Evolutionary conservation across 305 asterid species (phyloP).

Genomic region (Fraxinus latifolia): DNA sequence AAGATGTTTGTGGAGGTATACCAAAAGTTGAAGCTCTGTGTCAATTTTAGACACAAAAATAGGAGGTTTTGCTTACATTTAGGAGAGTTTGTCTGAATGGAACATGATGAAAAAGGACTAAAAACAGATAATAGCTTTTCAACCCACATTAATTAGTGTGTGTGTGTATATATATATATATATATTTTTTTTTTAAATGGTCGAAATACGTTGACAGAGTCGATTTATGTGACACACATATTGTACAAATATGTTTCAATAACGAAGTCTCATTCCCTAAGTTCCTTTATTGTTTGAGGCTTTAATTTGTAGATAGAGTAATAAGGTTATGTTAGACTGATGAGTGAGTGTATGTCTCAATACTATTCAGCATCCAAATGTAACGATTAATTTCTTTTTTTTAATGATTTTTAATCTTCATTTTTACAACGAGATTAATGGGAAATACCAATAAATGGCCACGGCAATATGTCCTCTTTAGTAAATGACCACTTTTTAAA

Average conservation of each 20-base stretch:
- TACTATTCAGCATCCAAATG: no score
- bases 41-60: slow-evolving; percentile 23
- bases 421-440: neutral
- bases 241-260: neutral
- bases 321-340: neutral
- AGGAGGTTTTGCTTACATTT: slow-evolving; percentile 32
- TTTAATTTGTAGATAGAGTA: neutral
- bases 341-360: neutral
- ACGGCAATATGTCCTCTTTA: neutral
- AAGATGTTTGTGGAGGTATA: neutral
- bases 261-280: neutral
- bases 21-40: slow-evolving; percentile 20
- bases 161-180: no score
- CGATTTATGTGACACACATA: neutral
- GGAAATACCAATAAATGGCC: neutral
- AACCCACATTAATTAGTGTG: neutral
- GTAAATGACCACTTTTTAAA: neutral
- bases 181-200: no score
- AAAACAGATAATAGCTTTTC: slow-evolving; percentile 9
- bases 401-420: no score
- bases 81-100: slow-evolving; percentile 4
- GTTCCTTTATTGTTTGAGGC: neutral
- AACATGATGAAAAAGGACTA: neutral
- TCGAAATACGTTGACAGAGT: neutral
- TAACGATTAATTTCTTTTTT: neutral